Conservation (phyloP, 352 stramenopile species). For the Globisporangium canariense region DNA sequence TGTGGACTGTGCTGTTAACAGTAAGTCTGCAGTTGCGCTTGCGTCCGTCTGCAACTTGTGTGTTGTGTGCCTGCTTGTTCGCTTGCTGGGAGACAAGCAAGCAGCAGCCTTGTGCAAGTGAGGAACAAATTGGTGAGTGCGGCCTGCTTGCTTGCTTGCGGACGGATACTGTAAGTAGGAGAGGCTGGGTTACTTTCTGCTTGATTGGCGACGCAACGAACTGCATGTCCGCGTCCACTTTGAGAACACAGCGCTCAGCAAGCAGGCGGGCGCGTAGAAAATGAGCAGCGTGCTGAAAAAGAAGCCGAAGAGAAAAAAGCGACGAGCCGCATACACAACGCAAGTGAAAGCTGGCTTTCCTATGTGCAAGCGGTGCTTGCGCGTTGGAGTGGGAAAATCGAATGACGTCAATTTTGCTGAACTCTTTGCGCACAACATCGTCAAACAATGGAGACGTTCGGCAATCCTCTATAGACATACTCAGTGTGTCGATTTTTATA, state of each 20-base stretch:
- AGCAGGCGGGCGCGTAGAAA: neutral
- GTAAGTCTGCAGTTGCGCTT: neutral
- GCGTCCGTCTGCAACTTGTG: too few relatives aligned
- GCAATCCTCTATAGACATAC: too few relatives aligned
- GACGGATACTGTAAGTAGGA: neutral
- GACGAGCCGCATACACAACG: neutral
- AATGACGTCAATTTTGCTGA: neutral
- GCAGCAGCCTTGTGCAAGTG: neutral
- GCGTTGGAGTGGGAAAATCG: neutral
- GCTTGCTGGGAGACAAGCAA: neutral
- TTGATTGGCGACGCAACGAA: neutral
- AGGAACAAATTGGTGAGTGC: neutral
- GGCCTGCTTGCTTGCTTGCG: neutral
- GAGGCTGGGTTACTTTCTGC: neutral
- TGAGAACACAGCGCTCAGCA: slow-evolving; percentile 5
- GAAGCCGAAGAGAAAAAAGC: neutral
- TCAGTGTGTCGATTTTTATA: too few relatives aligned
- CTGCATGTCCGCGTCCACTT: too few relatives aligned
- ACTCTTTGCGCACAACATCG: neutral
- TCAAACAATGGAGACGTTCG: neutral
- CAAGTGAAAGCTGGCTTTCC: neutral
- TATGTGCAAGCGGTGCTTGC: neutral
- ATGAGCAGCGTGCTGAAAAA: neutral
- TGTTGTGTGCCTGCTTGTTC: too few relatives aligned
- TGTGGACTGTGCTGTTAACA: neutral